Percentiles rank a stretch among this genome's conserved stretches.
These are phyloP conservation scores for Trichoderma gracile DNA, from an alignment of 2,329 filamentous ascomycete genomes.

Conservation along the genomic window DNA sequence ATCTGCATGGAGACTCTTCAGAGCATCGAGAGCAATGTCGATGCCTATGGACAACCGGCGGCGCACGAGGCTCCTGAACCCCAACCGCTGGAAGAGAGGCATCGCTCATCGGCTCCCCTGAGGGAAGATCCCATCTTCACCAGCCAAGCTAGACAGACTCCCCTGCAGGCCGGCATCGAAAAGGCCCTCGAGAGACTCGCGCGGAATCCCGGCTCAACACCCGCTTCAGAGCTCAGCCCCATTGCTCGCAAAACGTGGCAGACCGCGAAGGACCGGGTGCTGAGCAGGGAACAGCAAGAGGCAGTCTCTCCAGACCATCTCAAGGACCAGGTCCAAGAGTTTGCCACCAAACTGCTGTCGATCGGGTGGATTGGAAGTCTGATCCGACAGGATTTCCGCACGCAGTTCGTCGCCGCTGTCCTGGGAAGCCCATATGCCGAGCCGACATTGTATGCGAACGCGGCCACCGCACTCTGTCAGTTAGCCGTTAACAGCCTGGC, in stretches of 20 bases:
- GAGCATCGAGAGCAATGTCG: conserved; percentile 66
- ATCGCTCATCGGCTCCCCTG: conserved; percentile 44
- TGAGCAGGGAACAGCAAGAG: conserved; percentile 57
- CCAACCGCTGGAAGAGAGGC: conserved; percentile 36
- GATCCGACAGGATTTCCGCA: conserved; percentile 70
- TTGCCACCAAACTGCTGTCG: conserved; percentile 49
- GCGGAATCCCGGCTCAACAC: conserved; percentile 51
- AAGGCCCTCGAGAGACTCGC: conserved; percentile 48
- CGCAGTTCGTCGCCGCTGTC: conserved; percentile 65
- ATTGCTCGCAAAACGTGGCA: conserved; percentile 52
- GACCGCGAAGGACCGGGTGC: conserved; percentile 49
- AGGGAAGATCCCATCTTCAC: conserved; percentile 50
- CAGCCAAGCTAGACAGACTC: conserved; percentile 40
- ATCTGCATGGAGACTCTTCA: conserved; percentile 70
- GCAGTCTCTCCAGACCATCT: conserved; percentile 53
- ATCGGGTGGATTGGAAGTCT: conserved; percentile 61
- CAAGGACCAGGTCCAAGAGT: conserved; percentile 49
- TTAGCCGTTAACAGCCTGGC: conserved; percentile 71
- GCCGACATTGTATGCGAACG: conserved; percentile 67
- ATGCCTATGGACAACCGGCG: conserved; percentile 55
- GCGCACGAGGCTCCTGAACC: conserved; percentile 38
- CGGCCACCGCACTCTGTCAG: conserved; percentile 66
- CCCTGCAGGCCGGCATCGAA: conserved; percentile 48
- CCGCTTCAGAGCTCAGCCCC: conserved; percentile 51
- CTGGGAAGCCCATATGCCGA: conserved; percentile 74